These are phyloP conservation scores for Dalbergia oliveri DNA, from an alignment of 306 rosid genomes.

Conservation along the genomic window DNA sequence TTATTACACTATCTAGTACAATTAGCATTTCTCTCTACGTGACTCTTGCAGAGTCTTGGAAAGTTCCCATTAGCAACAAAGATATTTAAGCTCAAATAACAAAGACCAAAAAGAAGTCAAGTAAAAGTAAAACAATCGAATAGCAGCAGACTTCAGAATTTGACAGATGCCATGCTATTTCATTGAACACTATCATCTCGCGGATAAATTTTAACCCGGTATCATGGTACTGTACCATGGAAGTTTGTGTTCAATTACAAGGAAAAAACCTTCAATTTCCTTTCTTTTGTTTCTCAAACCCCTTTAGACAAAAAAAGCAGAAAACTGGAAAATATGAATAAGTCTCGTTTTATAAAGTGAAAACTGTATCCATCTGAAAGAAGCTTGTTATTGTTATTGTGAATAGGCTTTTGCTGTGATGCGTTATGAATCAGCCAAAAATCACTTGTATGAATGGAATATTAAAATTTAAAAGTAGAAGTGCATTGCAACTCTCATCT, in stretches of 20 bases:
- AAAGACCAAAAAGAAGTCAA: no score
- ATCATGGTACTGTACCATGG: constrained; percentile 5
- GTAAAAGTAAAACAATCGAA: no score
- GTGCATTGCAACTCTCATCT: not conserved
- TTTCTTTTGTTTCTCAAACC: constrained; percentile 2
- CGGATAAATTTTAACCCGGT: not conserved
- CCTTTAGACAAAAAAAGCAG: not conserved
- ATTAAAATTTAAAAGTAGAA: not conserved
- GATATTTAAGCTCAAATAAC: no score
- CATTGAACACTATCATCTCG: not conserved
- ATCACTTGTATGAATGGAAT: constrained; percentile 8
- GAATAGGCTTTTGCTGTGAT: not conserved
- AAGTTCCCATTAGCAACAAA: no score
- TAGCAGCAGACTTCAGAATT: not conserved
- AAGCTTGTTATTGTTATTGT: not conserved
- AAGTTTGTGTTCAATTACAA: not conserved
- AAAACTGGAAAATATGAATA: constrained; percentile 14
- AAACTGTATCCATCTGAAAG: constrained; percentile 18
- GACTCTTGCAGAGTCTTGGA: no score
- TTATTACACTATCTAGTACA: no score
- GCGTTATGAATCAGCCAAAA: constrained; percentile 6
- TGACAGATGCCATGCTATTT: not conserved
- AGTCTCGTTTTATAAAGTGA: not conserved
- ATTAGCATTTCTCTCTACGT: no score
- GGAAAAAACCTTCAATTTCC: constrained; percentile 14